These are phyloP conservation scores for Monosporascus sp. DNA, from an alignment of 2,329 filamentous ascomycete species.

Conservation along the genomic window DNA sequence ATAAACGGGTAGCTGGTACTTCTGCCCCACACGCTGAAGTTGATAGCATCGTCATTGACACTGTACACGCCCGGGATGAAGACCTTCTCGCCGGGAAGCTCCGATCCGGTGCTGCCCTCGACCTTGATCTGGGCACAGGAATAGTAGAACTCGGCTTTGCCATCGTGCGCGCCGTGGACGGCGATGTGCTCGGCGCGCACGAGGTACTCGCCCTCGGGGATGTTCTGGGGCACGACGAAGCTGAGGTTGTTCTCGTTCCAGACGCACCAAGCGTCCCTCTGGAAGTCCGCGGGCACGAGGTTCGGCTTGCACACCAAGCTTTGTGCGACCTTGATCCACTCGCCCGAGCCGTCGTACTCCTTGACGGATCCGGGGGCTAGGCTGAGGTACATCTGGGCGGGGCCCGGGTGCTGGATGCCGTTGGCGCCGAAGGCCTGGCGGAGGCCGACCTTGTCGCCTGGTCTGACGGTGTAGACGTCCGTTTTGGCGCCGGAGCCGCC, in stretches of 20 bases:
- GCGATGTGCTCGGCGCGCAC: constrained; percentile 22
- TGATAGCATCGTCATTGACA: constrained; percentile 2
- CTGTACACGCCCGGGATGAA: not conserved
- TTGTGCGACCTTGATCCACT: constrained; percentile 14
- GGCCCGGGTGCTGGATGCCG: constrained; percentile 16
- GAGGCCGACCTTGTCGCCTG: constrained; percentile 27
- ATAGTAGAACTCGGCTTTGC: constrained; percentile 12
- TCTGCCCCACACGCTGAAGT: constrained; percentile 5
- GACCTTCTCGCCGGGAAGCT: constrained; percentile 3
- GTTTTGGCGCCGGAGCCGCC: constrained; percentile 8
- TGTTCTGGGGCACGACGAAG: constrained; percentile 17
- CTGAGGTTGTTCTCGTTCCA: constrained; percentile 7
- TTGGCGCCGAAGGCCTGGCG: constrained; percentile 16
- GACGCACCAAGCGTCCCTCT: constrained; percentile 1
- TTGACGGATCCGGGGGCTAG: constrained; percentile 5
- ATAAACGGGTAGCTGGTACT: constrained; percentile 2
- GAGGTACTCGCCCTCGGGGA: constrained; percentile 22
- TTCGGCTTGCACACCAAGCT: constrained; percentile 1
- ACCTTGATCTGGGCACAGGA: constrained; percentile 16
- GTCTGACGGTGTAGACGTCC: constrained; percentile 21
- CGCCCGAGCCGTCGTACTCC: constrained; percentile 9
- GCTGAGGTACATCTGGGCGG: constrained; percentile 9
- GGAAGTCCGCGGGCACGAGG: not conserved
- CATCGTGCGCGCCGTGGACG: constrained; percentile 16
- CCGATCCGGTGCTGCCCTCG: constrained; percentile 1